Evolutionary conservation across 768 basidiomycete species (phyloP), one percentile per base, ranked within the genome.

Genomic region (Pulveroboletus frians): DNA sequence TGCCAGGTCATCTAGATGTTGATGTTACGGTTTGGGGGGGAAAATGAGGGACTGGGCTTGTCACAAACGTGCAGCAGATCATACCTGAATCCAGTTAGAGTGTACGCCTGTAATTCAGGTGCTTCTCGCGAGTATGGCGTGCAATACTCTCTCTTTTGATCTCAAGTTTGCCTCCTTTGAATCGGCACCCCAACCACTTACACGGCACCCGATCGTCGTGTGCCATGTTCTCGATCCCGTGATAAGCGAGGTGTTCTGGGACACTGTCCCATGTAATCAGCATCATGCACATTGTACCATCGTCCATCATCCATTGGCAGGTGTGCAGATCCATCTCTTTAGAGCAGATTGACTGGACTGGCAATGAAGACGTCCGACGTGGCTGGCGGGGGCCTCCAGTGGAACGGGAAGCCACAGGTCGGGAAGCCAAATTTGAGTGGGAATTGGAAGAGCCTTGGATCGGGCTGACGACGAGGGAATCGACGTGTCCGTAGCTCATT

Each of bases 101-200:
- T 13, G 43, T 35, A 30, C 60, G 54, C 34, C 20, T 62, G 18
- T 9, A 39, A 4, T 42, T 5, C 7, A 63, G 3, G 20, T 63
- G 62, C 3, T 6, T 49, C 30, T 63, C 62, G 0, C 48, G 38
- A 0, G 60, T 14, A 1, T 63, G 62, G 0, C 62, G 49, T 1
- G 46, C 35, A 4, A 63, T 55, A 9, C 47, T 48, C 30, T 63
- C 53, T 2, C 62, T 57, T 0, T 62, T 63, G 15, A 63, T 37
- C 13, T 0, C 4, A 2, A 0, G 1, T 8, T n/a, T 43, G 2
- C 17, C 26, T 17, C 43, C 39, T 30, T 36, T 47, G 10, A 43
- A 26, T 9, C 31, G 29, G 26, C 60, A 61, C 1, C 42, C 43
- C 0, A 2, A 1, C 61, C 61, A 62, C 20, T 14, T 15, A 11